Evolutionary conservation across 176 grass and related monocot species (phyloP).

Genomic region (Coix lacrymajobi): DNA sequence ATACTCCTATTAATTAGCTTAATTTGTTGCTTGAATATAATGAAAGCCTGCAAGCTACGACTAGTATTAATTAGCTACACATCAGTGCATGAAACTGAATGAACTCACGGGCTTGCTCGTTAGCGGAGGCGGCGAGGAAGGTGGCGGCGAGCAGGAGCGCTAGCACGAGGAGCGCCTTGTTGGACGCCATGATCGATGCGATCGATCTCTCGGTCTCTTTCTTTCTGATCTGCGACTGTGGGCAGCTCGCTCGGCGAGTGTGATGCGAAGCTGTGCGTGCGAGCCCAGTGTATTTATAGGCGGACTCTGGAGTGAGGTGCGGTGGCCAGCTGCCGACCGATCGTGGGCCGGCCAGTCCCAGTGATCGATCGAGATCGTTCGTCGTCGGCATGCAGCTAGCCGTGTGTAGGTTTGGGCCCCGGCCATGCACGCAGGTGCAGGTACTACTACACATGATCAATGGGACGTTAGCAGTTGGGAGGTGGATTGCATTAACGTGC

Average conservation of each 20-base stretch:
- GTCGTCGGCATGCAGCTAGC: background rate
- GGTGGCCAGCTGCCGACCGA: background rate
- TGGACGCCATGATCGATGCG: slow-evolving; percentile 30
- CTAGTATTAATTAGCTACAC: too few species aligned
- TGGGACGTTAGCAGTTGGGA: background rate
- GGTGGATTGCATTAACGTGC: background rate
- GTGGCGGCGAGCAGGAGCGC: slow-evolving; percentile 39
- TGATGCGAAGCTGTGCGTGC: slow-evolving; percentile 14
- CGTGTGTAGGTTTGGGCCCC: background rate
- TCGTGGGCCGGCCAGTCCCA: too few species aligned
- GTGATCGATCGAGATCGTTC: background rate
- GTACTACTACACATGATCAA: background rate
- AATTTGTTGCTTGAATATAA: background rate
- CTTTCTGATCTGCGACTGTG: background rate
- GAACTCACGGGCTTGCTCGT: slow-evolving; percentile 40
- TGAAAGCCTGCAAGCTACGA: background rate
- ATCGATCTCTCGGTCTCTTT: background rate
- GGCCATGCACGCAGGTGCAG: background rate
- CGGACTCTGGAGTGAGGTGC: background rate
- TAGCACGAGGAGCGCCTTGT: slow-evolving; percentile 43
- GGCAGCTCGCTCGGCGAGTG: background rate
- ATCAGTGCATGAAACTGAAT: background rate
- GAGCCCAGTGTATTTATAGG: background rate
- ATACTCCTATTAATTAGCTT: too few species aligned
- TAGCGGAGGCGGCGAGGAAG: slow-evolving; percentile 36